Base-by-base conservation (phyloP, 2,329 filamentous ascomycete genomes). In the Lecanoromycetidae sp. region DNA sequence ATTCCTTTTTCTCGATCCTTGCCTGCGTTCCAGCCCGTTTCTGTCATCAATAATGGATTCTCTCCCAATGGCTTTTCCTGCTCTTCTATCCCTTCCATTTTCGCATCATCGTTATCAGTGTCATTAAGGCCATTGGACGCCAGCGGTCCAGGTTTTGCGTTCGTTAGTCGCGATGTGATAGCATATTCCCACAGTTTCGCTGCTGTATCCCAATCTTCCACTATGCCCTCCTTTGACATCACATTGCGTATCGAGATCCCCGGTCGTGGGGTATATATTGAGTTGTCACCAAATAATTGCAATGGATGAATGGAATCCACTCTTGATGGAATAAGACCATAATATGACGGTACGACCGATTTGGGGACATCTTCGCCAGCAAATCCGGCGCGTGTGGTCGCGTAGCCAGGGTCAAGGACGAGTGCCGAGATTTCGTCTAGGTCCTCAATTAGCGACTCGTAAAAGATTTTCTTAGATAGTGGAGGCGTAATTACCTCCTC, bases 331-430 rank as follows among this genome's bases (percentile, higher is more conserved):
- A 66, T 57, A 15, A 64, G 59, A 52, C 84, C 88, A 68, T 98
- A 98, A 69, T 84, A 87, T 36, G 87, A 91, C 23, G 90, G 88
- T 49, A 94, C 76, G 48, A 96, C 80, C 25, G 86, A 87, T 71
- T 96, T 96, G 57, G 91, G 91, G 0, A 87, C 83, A 68, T 98
- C 91, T 76, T 98, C 93, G 61, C 93, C 91, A 10, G 93, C 93
- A 61, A 96, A 98, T 49, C 91, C 91, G 51, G 88, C 91, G 66
- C 93, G 87, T 33, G 85, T 88, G 57, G 80, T 82, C 61, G 84
- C 86, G 69, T 87, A 95, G 52, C 93, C 91, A 3, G 91, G 85
- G 62, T 98, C 91, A 61, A 98, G 85, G 30, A 98, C 86, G 57
- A 98, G 84, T 44, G 93, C 93, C 29, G 88, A 93, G 55, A 98